Evolutionary conservation across 306 rosid species (phyloP), one percentile per base, ranked within the genome.

Genomic region (Albizia julibrissin): DNA sequence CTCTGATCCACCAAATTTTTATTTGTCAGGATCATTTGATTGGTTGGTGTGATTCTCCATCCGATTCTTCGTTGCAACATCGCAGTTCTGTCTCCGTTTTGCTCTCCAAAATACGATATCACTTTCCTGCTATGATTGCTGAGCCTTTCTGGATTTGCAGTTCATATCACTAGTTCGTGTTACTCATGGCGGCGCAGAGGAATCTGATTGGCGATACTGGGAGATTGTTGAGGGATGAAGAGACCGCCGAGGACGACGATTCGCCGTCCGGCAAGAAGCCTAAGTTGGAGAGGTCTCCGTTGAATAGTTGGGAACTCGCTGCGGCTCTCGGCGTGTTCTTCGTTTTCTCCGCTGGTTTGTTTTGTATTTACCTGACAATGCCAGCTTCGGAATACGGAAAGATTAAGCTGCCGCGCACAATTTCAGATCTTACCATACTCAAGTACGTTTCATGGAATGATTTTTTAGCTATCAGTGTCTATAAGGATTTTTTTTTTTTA

Each of bases 181-280:
- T 44, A 21, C 12, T 49, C 21, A 92, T 92, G 97, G 94, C 89
- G 87, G 94, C 92, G 26, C 91, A 94, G 44, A 87, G 97, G 82
- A 90, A 83, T 80, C 84, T 86, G 84, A 50, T 58, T 8, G 87
- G 69, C 19, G 91, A 88, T 39, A 59, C 64, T 4, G 86, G 84
- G 18, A 78, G 85, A 84, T 65, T 79, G 22, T 40, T 79, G 43
- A 80, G 74, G 77, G 93, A 90, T 69, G 94, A 90, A 65, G 92
- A 92, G 87, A 87, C 80, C 49, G 90, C 89, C 46, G 82, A 77
- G 26, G 83, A 88, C 29, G 82, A 85, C 26, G 89, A 88, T 75
- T 88, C 88, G 21, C 88, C 91, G 10, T 29, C 89, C 47, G 85
- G 82, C 1, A 92, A 92, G 83, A 88, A 79, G 66, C 85, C 81